Evolutionary conservation across 75 land plant species (phyloP).

Genomic region (Pinus tabuliformis): DNA sequence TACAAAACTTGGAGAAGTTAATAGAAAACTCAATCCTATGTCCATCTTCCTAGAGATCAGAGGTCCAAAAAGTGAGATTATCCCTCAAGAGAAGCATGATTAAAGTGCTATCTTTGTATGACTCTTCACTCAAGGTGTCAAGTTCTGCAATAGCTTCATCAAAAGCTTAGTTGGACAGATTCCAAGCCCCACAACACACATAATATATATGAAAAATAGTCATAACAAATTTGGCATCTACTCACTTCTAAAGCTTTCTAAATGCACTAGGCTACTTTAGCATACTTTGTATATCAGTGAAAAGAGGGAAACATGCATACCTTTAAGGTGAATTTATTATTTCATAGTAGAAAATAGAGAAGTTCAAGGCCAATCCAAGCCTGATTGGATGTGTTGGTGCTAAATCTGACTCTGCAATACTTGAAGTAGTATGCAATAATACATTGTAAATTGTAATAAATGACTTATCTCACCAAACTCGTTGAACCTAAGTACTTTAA

Average conservation of each 20-base stretch:
- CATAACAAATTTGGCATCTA: neutral
- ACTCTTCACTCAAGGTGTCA: constrained; percentile 6
- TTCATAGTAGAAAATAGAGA: constrained; percentile 57
- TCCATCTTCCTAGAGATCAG: too few relatives aligned
- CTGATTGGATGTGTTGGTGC: constrained; percentile 47
- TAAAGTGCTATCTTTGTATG: too few relatives aligned
- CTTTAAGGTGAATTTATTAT: constrained; percentile 50
- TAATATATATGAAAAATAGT: neutral
- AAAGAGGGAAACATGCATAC: constrained; percentile 1
- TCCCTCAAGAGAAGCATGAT: too few relatives aligned
- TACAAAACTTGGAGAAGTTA: too few relatives aligned
- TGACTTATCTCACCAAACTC: neutral
- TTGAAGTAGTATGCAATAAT: constrained; percentile 30
- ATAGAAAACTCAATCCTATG: neutral
- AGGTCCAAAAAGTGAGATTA: too few relatives aligned
- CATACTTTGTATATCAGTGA: neutral
- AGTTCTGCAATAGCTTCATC: neutral
- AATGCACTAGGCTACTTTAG: neutral
- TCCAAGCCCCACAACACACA: neutral
- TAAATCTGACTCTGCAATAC: constrained; percentile 33
- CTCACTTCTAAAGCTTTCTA: neutral
- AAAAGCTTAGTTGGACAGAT: too few relatives aligned
- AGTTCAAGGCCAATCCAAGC: constrained; percentile 51
- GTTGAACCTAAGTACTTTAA: neutral
- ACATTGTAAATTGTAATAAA: neutral